A percentile compares a stretch with the other conserved stretches of the same genome.
Evolutionary conservation across 352 stramenopile species (phyloP).

Genomic region (Pythium biforme): DNA sequence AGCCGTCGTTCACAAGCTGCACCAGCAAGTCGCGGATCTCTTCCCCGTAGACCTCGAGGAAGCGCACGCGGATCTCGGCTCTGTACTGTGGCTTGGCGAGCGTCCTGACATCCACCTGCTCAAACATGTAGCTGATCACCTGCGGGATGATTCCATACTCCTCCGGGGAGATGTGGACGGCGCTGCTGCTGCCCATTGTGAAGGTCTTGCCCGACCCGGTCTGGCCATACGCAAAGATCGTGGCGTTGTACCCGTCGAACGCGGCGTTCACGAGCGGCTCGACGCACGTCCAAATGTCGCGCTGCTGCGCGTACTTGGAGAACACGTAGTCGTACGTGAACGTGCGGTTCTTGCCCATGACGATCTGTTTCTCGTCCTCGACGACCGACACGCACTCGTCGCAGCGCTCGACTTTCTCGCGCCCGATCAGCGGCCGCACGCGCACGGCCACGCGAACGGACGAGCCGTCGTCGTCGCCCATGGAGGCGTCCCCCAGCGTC

Average conservation of each 20-base stretch:
- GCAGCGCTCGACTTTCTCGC: slow-evolving; percentile 87
- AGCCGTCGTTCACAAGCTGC: slow-evolving; percentile 52
- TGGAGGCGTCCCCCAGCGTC: slow-evolving; percentile 10
- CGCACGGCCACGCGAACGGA: slow-evolving; percentile 84
- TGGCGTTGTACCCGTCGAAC: slow-evolving; percentile 90
- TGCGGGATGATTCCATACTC: slow-evolving; percentile 88
- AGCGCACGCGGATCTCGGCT: slow-evolving; percentile 74
- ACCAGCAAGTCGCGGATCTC: slow-evolving; percentile 89
- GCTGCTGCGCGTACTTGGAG: slow-evolving; percentile 80
- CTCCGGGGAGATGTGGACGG: slow-evolving; percentile 69
- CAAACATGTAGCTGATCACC: slow-evolving; percentile 84
- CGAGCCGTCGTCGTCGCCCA: slow-evolving; percentile 48
- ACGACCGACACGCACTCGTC: slow-evolving; percentile 86
- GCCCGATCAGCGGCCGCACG: slow-evolving; percentile 83
- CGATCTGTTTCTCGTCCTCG: slow-evolving; percentile 78
- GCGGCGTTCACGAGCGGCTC: slow-evolving; percentile 76
- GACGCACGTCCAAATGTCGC: slow-evolving; percentile 84
- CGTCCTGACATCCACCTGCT: slow-evolving; percentile 65
- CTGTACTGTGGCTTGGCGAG: slow-evolving; percentile 60
- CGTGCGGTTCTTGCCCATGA: slow-evolving; percentile 86
- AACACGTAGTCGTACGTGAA: slow-evolving; percentile 92
- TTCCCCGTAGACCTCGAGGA: slow-evolving; percentile 92
- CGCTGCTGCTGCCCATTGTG: slow-evolving; percentile 88
- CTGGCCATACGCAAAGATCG: slow-evolving; percentile 89
- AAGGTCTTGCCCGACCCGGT: slow-evolving; percentile 87